Conservation (phyloP, 148 eudicot genomes). For the Rhododendron vialii region DNA sequence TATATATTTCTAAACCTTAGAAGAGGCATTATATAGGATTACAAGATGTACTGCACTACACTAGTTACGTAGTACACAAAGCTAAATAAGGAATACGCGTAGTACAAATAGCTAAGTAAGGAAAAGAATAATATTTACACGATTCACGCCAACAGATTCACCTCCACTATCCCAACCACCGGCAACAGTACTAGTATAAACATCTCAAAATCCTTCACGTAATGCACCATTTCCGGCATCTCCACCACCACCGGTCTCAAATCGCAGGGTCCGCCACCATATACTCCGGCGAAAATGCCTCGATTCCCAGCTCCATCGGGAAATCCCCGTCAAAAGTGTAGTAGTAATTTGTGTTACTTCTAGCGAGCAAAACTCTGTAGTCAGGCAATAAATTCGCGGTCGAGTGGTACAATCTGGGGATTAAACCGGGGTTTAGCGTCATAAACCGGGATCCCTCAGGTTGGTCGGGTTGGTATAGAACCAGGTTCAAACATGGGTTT, state of each 20-base stretch:
- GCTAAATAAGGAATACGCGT: too few relatives aligned
- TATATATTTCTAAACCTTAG: too few relatives aligned
- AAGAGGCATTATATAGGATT: too few relatives aligned
- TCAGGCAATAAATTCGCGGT: conserved; percentile 88
- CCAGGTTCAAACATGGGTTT: conserved; percentile 60
- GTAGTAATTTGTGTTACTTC: conserved; percentile 80
- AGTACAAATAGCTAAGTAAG: too few relatives aligned
- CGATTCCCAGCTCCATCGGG: conserved; percentile 69
- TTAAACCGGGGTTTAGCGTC: conserved; percentile 59
- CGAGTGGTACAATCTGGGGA: conserved; percentile 85
- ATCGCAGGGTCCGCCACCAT: conserved; percentile 44
- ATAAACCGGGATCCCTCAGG: conserved; percentile 75
- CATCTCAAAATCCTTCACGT: conserved; percentile 37
- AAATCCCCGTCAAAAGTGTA: conserved; percentile 48
- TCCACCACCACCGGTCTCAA: conserved; percentile 35
- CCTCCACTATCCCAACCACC: conserved; percentile 64
- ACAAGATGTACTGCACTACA: too few relatives aligned
- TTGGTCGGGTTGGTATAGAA: conserved; percentile 61
- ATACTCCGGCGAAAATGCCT: conserved; percentile 76
- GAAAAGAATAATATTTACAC: too few relatives aligned
- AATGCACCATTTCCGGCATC: conserved; percentile 36
- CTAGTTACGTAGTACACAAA: too few relatives aligned
- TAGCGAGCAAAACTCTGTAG: conserved; percentile 69
- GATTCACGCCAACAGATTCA: conserved; percentile 35
- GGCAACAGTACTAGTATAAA: conserved; percentile 41